Evolutionary conservation across 176 grass and related monocot species (phyloP).

Genomic region (Rhynchospora pubera): DNA sequence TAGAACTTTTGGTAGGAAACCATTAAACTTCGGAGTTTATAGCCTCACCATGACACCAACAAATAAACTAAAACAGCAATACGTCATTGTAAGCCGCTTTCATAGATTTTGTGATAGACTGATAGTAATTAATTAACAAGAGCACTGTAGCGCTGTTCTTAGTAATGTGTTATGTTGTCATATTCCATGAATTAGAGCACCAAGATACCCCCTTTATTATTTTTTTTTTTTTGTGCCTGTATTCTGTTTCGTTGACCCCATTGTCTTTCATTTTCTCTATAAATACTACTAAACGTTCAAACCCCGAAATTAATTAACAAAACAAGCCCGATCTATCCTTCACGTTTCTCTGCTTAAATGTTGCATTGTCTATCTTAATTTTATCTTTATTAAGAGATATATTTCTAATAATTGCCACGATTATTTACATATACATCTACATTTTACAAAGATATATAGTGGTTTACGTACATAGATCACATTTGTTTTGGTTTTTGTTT

Average conservation of each 20-base stretch:
- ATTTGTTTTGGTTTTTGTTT: too few species aligned
- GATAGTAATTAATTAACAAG: background rate
- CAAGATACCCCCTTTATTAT: background rate
- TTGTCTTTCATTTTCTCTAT: background rate
- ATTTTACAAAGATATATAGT: too few species aligned
- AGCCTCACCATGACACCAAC: background rate
- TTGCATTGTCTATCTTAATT: too few species aligned
- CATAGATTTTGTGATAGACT: background rate
- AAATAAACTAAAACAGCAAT: background rate
- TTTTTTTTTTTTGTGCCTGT: background rate
- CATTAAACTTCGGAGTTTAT: background rate
- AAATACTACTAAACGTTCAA: too few species aligned
- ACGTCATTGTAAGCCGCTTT: background rate
- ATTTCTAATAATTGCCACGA: too few species aligned
- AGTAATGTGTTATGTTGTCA: background rate
- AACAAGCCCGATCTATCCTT: too few species aligned
- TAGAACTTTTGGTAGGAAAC: background rate
- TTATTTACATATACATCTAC: too few species aligned
- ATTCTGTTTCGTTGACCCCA: background rate
- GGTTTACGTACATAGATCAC: too few species aligned
- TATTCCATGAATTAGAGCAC: background rate
- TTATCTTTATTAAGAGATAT: too few species aligned
- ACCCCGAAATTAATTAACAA: too few species aligned
- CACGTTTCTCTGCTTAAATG: too few species aligned
- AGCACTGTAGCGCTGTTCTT: background rate